Evolutionary conservation across 2,329 filamentous ascomycete genomes (phyloP), one percentile per base, ranked within the genome.

Genomic region (Cercospora sp.): DNA sequence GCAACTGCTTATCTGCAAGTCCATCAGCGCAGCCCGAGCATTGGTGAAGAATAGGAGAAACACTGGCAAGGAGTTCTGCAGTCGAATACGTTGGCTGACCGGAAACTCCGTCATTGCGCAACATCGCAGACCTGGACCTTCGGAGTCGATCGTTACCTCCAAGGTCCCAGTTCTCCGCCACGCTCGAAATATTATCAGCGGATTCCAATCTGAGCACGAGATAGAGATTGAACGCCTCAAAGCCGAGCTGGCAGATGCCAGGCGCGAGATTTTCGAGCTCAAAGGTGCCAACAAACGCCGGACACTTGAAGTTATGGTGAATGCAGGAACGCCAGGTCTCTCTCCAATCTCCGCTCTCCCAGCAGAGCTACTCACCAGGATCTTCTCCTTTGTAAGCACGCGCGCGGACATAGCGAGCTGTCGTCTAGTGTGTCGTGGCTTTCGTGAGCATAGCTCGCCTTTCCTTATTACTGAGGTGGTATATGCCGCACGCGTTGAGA

Each of bases 361-460:
- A 7, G 18, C 10, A 13, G 62, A 69, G 58, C 60, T 68, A 5
- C 65, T 72, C 20, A 36, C 3, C 1, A 64, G 58, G 18, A 33
- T 68, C 10, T 71, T 71, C 58, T 65, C 59, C 58, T 60, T 65
- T 28, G n/a, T 60, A 16, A 16, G 10, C 13, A 12, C 31, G 16
- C 42, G 18, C 13, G 23, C 28, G 18, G 61, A 67, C 20, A 36
- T 71, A 20, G 53, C 26, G 3, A 63, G 30, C 30, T 71, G 61
- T 59, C 67, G 69, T 10, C 57, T 69, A 5, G 66, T 69, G 3
- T 66, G 58, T 58, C 61, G 42, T 12, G 23, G 26, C 13, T 69
- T 72, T 40, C 63, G 67, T 6, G 45, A 70, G 30, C 59, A 68
- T 26, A 66, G 68, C 67, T 70, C 68, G 55, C 70, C 62, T n/a